phyloP scores from a whole-genome alignment of 805 yeast genomes.

The Zygosaccharomyces siamensis region DNA sequence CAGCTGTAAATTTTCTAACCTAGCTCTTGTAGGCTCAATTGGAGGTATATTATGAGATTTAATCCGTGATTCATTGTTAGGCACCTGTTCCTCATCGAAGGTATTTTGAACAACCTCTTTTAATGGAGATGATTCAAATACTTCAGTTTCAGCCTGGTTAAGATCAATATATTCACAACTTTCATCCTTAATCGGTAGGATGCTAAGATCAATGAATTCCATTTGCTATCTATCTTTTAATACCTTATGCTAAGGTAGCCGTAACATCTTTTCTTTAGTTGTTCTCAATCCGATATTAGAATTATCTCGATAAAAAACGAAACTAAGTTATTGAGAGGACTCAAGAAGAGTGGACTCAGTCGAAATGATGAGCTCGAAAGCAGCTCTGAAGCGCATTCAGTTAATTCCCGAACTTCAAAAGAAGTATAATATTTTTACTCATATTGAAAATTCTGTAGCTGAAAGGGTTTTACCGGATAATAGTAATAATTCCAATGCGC shows the following conservation, averaged over 20 bases:
- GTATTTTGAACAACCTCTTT: neutral
- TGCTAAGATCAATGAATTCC: slow-evolving; percentile 10
- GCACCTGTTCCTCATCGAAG: neutral
- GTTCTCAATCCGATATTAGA: neutral
- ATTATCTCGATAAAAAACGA: no score
- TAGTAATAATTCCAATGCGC: slow-evolving; percentile 9
- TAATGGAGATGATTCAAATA: slow-evolving; percentile 2
- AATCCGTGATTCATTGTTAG: neutral
- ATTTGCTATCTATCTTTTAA: neutral
- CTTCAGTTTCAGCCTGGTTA: slow-evolving; percentile 2
- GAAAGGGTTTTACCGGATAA: slow-evolving; percentile 3
- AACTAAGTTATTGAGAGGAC: neutral
- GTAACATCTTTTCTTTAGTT: neutral
- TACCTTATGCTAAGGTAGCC: neutral
- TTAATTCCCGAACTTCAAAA: slow-evolving; percentile 22
- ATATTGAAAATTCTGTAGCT: slow-evolving; percentile 30
- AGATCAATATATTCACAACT: slow-evolving; percentile 2
- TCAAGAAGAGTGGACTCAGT: neutral
- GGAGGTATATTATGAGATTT: neutral
- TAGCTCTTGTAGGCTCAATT: neutral
- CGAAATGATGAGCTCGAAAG: slow-evolving; percentile 5
- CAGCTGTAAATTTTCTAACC: neutral
- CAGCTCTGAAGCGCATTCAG: slow-evolving; percentile 15
- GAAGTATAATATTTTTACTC: slow-evolving; percentile 42
- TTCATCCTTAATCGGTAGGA: neutral